These are phyloP conservation scores for Tilletia horrida DNA, from an alignment of 1,284 basidiomycete genomes.

Conservation along the genomic window DNA sequence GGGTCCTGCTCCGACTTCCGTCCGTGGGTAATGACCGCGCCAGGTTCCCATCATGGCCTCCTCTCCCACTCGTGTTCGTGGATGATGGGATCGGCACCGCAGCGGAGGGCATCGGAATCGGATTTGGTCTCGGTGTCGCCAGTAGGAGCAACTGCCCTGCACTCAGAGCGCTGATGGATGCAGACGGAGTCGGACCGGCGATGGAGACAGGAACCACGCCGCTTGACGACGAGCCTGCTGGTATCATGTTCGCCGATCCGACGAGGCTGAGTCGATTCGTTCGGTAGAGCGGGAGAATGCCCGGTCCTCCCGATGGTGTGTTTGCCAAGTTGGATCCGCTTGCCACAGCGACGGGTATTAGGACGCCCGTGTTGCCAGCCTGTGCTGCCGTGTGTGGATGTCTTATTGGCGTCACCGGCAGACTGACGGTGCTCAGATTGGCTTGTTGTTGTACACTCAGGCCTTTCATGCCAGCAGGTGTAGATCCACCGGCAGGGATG, in stretches of 20 bases:
- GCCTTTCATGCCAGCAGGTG: too few relatives aligned
- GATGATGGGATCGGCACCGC: not conserved
- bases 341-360: not conserved
- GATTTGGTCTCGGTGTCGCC: not conserved
- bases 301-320: too few relatives aligned
- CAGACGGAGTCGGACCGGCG: not conserved
- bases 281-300: slow-evolving; percentile 3
- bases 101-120: not conserved
- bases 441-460: too few relatives aligned
- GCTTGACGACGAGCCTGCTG: not conserved
- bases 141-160: not conserved
- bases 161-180: slow-evolving; percentile 12
- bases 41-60: not conserved
- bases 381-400: too few relatives aligned
- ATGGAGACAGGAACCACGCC: not conserved
- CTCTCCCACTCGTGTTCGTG: not conserved
- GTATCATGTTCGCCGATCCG: not conserved
- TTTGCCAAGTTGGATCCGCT: too few relatives aligned
- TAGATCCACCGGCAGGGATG: too few relatives aligned
- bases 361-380: not conserved
- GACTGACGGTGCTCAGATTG: too few relatives aligned
- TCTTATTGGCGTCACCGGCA: too few relatives aligned
- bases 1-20: not conserved
- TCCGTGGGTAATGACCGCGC: not conserved
- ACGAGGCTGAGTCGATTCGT: slow-evolving; percentile 1